Evolutionary conservation across 1,284 basidiomycete species (phyloP).

Genomic region (Ceratorhiza oryzae-sativae): DNA sequence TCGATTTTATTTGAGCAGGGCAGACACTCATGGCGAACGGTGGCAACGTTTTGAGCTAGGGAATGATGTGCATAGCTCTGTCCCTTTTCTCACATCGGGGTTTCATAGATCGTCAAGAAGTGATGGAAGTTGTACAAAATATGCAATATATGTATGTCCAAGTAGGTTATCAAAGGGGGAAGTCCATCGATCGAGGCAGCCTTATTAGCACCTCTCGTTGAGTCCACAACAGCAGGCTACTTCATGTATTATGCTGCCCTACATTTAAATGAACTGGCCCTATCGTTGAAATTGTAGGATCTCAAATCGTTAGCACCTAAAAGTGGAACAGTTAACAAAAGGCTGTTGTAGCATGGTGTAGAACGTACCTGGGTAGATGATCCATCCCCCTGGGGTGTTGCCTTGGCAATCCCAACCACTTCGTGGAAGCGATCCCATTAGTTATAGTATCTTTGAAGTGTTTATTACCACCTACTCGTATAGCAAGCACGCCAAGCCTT

Average conservation of each 20-base stretch:
- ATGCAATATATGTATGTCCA: too few relatives aligned
- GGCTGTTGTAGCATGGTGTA: not conserved
- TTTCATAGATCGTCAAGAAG: too few relatives aligned
- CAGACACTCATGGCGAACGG: not conserved
- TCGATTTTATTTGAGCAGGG: not conserved
- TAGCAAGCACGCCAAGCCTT: slow-evolving; percentile 4
- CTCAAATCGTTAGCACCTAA: not conserved
- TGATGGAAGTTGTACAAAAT: too few relatives aligned
- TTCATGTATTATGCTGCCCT: not conserved
- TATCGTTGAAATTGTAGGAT: slow-evolving; percentile 13
- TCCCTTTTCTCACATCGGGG: too few relatives aligned
- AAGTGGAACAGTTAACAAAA: not conserved
- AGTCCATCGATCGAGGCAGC: too few relatives aligned
- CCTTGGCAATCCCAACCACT: slow-evolving; percentile 25
- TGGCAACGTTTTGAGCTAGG: not conserved
- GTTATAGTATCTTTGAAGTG: not conserved
- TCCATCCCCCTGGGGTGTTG: not conserved
- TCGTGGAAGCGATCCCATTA: not conserved
- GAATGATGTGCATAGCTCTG: not conserved
- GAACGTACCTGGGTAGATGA: slow-evolving; percentile 20
- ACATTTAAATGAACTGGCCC: slow-evolving; percentile 23
- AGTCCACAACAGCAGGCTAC: too few relatives aligned
- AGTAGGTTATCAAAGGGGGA: too few relatives aligned
- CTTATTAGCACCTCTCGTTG: too few relatives aligned
- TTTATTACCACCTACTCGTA: not conserved